phyloP scores from a whole-genome alignment of 768 basidiomycete genomes.

The Mycena floridula region DNA sequence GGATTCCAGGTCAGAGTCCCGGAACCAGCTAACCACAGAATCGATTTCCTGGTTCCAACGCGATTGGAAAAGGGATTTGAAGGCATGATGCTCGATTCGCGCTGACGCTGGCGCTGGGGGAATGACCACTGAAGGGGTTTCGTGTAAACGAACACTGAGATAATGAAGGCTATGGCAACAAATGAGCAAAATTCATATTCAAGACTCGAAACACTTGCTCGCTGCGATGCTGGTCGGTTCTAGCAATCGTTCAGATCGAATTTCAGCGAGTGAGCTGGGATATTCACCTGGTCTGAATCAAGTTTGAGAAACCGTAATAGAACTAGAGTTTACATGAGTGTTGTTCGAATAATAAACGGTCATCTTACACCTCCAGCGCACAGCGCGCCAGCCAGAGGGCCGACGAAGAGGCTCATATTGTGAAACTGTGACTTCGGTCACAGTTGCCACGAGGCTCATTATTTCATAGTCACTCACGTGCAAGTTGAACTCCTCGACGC shows the following conservation, averaged over 20 bases:
- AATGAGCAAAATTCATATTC: background rate
- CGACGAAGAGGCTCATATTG: too few relatives aligned
- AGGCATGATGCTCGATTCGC: conserved; percentile 42
- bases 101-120: conserved; percentile 51
- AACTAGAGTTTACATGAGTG: conserved; percentile 28
- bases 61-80: conserved; percentile 41
- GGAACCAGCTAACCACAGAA: conserved; percentile 33
- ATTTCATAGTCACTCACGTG: too few relatives aligned
- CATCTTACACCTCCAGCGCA: conserved; percentile 56
- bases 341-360: background rate
- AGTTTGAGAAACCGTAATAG: conserved; percentile 66
- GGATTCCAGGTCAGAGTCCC: conserved; percentile 39
- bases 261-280: background rate
- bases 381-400: conserved; percentile 65
- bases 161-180: conserved; percentile 35
- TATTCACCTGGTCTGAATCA: conserved; percentile 52
- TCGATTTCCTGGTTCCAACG: conserved; percentile 58
- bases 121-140: conserved; percentile 38
- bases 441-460: too few relatives aligned
- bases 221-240: conserved; percentile 36
- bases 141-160: conserved; percentile 44
- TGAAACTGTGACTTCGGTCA: too few relatives aligned
- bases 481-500: too few relatives aligned
- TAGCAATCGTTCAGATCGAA: background rate
- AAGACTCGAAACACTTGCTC: conserved; percentile 38